Percentiles rank a stretch among this genome's conserved stretches.
These are phyloP conservation scores for Sporothrix inflata DNA, from an alignment of 2,329 filamentous ascomycete genomes.

Conservation along the genomic window DNA sequence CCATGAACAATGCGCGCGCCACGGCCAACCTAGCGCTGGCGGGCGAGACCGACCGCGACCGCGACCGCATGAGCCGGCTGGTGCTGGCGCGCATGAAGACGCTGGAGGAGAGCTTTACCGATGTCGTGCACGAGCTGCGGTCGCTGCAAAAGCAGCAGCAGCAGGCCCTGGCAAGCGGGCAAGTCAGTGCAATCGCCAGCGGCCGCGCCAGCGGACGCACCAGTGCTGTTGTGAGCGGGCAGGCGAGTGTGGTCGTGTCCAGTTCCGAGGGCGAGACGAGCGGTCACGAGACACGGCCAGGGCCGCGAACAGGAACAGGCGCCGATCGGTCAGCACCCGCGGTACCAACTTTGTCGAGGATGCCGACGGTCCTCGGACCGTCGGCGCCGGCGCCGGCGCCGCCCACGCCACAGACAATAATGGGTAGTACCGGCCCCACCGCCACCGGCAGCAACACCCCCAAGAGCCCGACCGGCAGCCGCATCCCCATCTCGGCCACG, in stretches of 20 bases:
- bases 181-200: slow-evolving; percentile 38
- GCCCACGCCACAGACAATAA: background rate
- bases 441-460: background rate
- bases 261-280: slow-evolving; percentile 56
- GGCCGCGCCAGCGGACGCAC: slow-evolving; percentile 55
- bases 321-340: no score
- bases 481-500: slow-evolving; percentile 21
- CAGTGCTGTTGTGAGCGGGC: slow-evolving; percentile 41
- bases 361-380: background rate
- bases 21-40: slow-evolving; percentile 28
- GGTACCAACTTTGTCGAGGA: slow-evolving; percentile 28
- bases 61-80: slow-evolving; percentile 74
- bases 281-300: background rate
- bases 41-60: slow-evolving; percentile 52
- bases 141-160: slow-evolving; percentile 53
- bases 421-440: background rate
- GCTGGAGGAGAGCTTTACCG: slow-evolving; percentile 85
- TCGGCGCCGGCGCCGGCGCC: slow-evolving; percentile 37
- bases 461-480: slow-evolving; percentile 24
- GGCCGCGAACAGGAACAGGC: no score
- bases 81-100: slow-evolving; percentile 91
- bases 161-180: slow-evolving; percentile 39
- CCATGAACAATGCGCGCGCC: slow-evolving; percentile 47
- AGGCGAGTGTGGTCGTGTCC: slow-evolving; percentile 41
- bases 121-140: slow-evolving; percentile 81